phyloP scores from a whole-genome alignment of 1,139 yeast species.

The Zygoascus meyerae region DNA sequence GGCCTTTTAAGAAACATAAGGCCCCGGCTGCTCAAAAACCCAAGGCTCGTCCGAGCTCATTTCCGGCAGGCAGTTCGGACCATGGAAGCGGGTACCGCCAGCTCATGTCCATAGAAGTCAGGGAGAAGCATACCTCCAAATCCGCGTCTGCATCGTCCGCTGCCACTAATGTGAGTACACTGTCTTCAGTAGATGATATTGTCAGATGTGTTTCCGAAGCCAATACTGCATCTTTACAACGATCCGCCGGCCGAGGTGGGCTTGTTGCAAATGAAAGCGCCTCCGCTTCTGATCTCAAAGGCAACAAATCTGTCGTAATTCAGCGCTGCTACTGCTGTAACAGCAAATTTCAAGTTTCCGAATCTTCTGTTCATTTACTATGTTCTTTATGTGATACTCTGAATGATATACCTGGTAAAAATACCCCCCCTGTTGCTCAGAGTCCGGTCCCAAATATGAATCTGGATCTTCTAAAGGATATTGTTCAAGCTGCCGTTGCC shows the following conservation, averaged over 20 bases:
- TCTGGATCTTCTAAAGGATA: slow-evolving; percentile 1
- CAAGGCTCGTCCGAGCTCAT: not conserved
- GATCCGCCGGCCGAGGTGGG: not conserved
- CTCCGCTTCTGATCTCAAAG: not conserved
- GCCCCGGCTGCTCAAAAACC: not conserved
- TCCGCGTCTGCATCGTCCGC: not conserved
- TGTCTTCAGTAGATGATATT: slow-evolving; percentile 25
- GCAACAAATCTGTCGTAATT: slow-evolving; percentile 3
- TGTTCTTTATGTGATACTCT: slow-evolving; percentile 38
- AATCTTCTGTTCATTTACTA: slow-evolving; percentile 42
- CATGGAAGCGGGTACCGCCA: not conserved
- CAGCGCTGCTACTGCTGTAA: slow-evolving; percentile 54
- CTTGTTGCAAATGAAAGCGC: not conserved
- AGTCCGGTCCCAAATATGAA: not conserved
- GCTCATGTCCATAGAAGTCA: slow-evolving; percentile 4
- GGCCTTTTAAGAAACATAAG: too few relatives aligned
- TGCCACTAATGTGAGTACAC: slow-evolving; percentile 20
- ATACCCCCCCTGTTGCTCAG: not conserved
- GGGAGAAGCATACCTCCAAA: slow-evolving; percentile 1
- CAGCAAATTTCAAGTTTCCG: slow-evolving; percentile 47
- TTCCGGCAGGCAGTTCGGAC: too few relatives aligned
- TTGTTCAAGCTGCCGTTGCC: not conserved
- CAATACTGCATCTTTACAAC: slow-evolving; percentile 13
- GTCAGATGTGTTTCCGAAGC: slow-evolving; percentile 24
- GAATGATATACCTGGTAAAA: slow-evolving; percentile 22